Evolutionary conservation across 768 basidiomycete species (phyloP).

Genomic region (Lepiota brunneoincarnata): DNA sequence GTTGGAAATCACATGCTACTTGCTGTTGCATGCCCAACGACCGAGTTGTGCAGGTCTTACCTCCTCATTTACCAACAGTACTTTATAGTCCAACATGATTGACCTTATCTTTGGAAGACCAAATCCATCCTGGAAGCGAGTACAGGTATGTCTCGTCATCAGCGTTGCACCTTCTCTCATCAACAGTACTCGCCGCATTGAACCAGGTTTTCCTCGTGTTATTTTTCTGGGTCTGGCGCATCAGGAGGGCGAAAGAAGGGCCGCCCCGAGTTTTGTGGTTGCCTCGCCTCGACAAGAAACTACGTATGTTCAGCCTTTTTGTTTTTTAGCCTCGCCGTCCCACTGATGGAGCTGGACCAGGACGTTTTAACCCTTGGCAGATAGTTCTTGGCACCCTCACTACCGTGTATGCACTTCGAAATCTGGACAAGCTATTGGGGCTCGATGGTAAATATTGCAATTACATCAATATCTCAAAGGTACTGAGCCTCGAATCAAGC

Average conservation of each 20-base stretch:
- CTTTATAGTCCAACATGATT: conserved; percentile 57
- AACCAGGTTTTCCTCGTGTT: conserved; percentile 84
- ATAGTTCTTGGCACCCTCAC: conserved; percentile 86
- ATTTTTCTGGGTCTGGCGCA: conserved; percentile 87
- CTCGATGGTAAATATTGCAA: conserved; percentile 58
- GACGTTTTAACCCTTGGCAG: conserved; percentile 95
- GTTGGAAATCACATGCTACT: conserved; percentile 5
- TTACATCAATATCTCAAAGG: background rate
- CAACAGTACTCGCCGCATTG: conserved; percentile 4
- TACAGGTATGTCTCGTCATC: conserved; percentile 51
- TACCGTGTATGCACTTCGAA: conserved; percentile 75
- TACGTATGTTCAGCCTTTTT: conserved; percentile 44
- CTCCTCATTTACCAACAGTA: background rate
- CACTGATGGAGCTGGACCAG: conserved; percentile 31
- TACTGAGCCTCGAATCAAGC: conserved; percentile 41
- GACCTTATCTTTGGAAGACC: conserved; percentile 91
- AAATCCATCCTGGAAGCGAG: conserved; percentile 84
- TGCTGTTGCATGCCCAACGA: no score
- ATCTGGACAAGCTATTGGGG: conserved; percentile 84
- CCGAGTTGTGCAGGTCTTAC: no score
- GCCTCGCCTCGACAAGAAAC: conserved; percentile 49
- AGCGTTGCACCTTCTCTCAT: background rate
- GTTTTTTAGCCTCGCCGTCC: conserved; percentile 1
- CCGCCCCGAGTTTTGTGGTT: conserved; percentile 72
- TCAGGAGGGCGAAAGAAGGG: conserved; percentile 58